Percentiles rank a stretch among this genome's conserved stretches.
These are phyloP conservation scores for Flaveria linearis DNA, from an alignment of 129 eudicot genomes.

Conservation along the genomic window DNA sequence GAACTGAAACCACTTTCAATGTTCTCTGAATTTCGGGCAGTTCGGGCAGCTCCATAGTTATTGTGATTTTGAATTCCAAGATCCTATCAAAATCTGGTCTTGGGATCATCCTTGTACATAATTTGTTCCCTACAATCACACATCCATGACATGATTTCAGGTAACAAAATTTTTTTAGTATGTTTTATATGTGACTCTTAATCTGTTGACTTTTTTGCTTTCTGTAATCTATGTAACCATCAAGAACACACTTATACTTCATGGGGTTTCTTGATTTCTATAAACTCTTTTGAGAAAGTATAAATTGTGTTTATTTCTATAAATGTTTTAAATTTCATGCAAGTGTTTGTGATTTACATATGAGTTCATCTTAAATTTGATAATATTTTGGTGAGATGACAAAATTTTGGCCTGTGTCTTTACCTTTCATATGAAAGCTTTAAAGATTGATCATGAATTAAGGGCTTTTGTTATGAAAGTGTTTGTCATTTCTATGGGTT, in stretches of 20 bases:
- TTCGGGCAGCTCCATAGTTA: constrained; percentile 31
- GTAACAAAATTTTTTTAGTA: constrained; percentile 30
- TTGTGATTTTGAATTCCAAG: constrained; percentile 33
- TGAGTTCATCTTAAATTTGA: constrained; percentile 7
- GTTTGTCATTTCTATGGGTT: no score
- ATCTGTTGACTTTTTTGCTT: constrained; percentile 35
- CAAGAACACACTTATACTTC: constrained; percentile 17
- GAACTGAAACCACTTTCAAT: constrained; percentile 28
- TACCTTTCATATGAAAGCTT: neutral
- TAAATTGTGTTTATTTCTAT: neutral
- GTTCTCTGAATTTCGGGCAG: constrained; percentile 37
- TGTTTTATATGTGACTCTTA: constrained; percentile 5
- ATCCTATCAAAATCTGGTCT: constrained; percentile 29
- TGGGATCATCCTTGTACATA: constrained; percentile 49
- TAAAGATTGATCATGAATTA: neutral
- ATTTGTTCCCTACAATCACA: constrained; percentile 65
- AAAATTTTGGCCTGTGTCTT: neutral
- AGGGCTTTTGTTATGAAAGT: no score
- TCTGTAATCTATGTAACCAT: constrained; percentile 1
- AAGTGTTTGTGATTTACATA: neutral
- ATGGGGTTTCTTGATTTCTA: constrained; percentile 10
- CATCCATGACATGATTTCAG: constrained; percentile 61
- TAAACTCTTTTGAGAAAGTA: neutral
- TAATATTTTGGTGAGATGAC: constrained; percentile 3
- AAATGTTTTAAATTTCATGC: neutral